Conservation (phyloP, 805 yeast species). For the Sugiyamaella chiloensis region DNA sequence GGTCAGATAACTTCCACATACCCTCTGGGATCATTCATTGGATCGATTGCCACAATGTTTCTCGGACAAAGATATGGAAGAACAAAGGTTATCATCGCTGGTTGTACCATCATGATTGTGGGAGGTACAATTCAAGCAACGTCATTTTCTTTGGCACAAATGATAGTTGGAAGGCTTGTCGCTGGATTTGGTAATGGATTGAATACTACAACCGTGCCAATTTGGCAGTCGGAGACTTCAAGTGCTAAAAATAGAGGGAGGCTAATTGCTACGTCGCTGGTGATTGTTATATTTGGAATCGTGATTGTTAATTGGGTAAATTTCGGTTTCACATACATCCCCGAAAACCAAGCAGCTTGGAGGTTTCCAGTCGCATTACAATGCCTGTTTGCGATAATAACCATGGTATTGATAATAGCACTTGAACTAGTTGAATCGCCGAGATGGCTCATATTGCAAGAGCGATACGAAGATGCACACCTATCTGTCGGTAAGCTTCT, state of each 20-base stretch:
- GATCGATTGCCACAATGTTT: constrained; percentile 56
- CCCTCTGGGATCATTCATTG: constrained; percentile 68
- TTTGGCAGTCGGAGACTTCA: constrained; percentile 75
- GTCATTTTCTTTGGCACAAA: constrained; percentile 53
- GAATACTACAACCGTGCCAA: constrained; percentile 49
- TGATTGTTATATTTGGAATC: constrained; percentile 51
- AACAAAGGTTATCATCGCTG: constrained; percentile 51
- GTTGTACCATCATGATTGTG: constrained; percentile 49
- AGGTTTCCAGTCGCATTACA: constrained; percentile 26
- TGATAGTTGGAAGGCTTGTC: constrained; percentile 62
- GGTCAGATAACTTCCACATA: constrained; percentile 40
- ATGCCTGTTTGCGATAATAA: constrained; percentile 31
- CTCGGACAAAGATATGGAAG: constrained; percentile 59
- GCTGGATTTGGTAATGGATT: constrained; percentile 31
- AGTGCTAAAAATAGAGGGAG: constrained; percentile 60
- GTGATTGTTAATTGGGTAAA: constrained; percentile 32
- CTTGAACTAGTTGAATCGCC: constrained; percentile 78
- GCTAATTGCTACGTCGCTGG: constrained; percentile 64
- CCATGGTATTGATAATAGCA: constrained; percentile 42
- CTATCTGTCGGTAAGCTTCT: background rate
- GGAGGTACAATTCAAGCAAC: constrained; percentile 16
- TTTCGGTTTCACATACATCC: constrained; percentile 32
- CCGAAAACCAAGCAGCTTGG: constrained; percentile 30
- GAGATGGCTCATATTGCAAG: constrained; percentile 67
- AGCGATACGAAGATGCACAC: constrained; percentile 60